Percentiles rank a stretch among this genome's conserved stretches.
Evolutionary conservation across 139 green algal species (phyloP).

Genomic region (Chlorella ohadii): DNA sequence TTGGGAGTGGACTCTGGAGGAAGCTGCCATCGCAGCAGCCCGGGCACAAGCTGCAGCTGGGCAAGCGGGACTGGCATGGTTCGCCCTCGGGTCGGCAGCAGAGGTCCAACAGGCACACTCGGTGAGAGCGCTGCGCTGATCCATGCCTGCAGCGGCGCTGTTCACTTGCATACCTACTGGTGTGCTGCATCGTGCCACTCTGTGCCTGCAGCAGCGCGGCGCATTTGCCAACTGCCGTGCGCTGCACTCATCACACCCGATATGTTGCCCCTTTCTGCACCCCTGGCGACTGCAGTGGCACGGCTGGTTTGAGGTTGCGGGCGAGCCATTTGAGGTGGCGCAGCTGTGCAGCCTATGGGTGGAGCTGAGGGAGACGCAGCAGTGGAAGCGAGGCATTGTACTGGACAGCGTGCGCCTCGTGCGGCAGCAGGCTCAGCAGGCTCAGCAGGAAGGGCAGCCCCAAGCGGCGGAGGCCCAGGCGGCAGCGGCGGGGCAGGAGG

Average conservation of each 20-base stretch:
- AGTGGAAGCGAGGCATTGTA: background rate
- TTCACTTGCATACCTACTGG: background rate
- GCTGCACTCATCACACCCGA: background rate
- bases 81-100: too few relatives aligned
- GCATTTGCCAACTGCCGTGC: too few relatives aligned
- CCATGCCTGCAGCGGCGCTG: background rate
- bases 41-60: background rate
- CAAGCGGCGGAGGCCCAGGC: too few relatives aligned
- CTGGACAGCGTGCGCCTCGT: conserved; percentile 6
- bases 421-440: too few relatives aligned
- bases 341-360: background rate
- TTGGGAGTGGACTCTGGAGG: background rate
- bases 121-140: background rate
- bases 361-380: background rate
- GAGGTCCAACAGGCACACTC: background rate
- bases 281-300: background rate
- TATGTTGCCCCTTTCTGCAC: background rate
- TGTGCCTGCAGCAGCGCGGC: too few relatives aligned
- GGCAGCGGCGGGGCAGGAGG: too few relatives aligned
- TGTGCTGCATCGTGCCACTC: too few relatives aligned
- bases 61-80: too few relatives aligned
- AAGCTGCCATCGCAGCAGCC: background rate
- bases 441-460: too few relatives aligned
- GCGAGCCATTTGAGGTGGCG: background rate
- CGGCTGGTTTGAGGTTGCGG: background rate